Evolutionary conservation across 2,329 filamentous ascomycete genomes (phyloP).

Genomic region (Penicillium sp.): DNA sequence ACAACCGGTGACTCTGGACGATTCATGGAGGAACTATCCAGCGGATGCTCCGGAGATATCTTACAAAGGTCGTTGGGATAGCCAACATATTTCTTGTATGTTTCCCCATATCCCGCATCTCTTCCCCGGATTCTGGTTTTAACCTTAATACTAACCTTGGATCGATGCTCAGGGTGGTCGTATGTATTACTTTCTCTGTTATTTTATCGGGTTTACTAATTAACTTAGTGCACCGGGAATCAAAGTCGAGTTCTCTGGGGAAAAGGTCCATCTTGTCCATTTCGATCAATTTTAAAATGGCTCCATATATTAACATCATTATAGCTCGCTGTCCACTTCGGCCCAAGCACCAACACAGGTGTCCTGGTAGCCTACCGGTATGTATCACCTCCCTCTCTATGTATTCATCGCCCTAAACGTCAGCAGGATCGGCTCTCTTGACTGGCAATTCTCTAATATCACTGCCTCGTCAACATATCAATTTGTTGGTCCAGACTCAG

Average conservation of each 20-base stretch:
- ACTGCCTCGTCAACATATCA: conserved; percentile 58
- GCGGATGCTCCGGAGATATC: conserved; percentile 56
- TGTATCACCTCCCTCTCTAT: neutral
- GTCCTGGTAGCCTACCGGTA: conserved; percentile 56
- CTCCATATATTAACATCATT: conserved; percentile 2
- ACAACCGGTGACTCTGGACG: conserved; percentile 29
- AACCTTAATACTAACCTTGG: conserved; percentile 13
- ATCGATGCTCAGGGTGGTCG: conserved; percentile 51
- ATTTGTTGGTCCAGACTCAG: conserved; percentile 50
- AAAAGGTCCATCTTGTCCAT: conserved; percentile 37
- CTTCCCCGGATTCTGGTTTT: neutral
- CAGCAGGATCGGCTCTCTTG: conserved; percentile 54
- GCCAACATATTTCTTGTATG: conserved; percentile 56
- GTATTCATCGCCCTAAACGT: neutral
- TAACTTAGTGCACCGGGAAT: conserved; percentile 49
- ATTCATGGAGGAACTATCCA: conserved; percentile 51
- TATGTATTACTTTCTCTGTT: conserved; percentile 36
- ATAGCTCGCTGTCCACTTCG: conserved; percentile 54
- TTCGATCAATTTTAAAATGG: neutral
- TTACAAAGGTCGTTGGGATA: conserved; percentile 65
- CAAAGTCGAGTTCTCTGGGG: conserved; percentile 57
- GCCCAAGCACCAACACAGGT: conserved; percentile 50
- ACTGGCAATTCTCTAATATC: conserved; percentile 63
- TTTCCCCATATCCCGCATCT: neutral
- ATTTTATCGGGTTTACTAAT: neutral